A percentile compares a stretch with the other conserved stretches of the same genome.
Evolutionary conservation across 2,329 filamentous ascomycete species (phyloP).

Genomic region (Verticillium zaregamsianum): DNA sequence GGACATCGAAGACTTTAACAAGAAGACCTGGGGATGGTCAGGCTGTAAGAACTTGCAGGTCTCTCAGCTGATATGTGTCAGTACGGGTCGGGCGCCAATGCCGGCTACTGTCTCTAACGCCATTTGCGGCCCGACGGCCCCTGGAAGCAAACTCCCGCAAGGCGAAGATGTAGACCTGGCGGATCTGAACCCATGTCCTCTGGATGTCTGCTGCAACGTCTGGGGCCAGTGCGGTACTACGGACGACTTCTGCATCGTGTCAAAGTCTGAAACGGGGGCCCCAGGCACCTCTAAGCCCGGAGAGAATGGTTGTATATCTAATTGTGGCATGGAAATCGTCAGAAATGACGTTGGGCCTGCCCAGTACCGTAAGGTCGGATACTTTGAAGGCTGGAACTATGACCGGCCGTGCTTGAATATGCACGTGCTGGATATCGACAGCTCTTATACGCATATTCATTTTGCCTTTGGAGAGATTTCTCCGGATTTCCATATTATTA

Average conservation of each 20-base stretch:
- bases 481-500: too few relatives aligned
- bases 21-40: constrained; percentile 29
- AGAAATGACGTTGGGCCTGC: constrained; percentile 1
- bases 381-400: constrained; percentile 28
- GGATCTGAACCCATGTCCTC: constrained; percentile 23
- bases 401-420: constrained; percentile 23
- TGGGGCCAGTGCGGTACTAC: constrained; percentile 43
- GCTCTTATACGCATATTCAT: too few relatives aligned
- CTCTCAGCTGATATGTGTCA: background rate
- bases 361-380: constrained; percentile 16
- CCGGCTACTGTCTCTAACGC: too few relatives aligned
- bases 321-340: constrained; percentile 4
- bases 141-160: too few relatives aligned
- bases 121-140: too few relatives aligned
- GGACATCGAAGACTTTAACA: constrained; percentile 33
- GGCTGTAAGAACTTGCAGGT: background rate
- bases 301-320: constrained; percentile 9
- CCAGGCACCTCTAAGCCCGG: constrained; percentile 8
- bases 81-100: too few relatives aligned
- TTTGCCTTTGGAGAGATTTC: too few relatives aligned
- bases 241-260: background rate
- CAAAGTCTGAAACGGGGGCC: constrained; percentile 23
- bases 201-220: constrained; percentile 25
- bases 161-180: constrained; percentile 6
- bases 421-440: constrained; percentile 5